Conservation (phyloP, 441 rosid species). For the Croton laevigatus region DNA sequence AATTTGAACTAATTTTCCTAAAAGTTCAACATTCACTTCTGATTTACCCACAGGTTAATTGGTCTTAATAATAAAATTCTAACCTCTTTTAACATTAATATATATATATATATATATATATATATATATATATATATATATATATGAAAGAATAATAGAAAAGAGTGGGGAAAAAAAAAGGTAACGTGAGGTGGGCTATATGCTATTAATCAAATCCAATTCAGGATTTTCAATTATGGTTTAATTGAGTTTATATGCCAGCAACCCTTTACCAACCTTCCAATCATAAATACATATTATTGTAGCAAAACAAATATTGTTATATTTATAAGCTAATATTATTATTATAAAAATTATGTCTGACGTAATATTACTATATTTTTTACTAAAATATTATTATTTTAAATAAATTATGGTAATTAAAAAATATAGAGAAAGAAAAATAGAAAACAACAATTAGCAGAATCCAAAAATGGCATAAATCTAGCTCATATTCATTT, state of each 20-base stretch:
- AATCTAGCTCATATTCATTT: not conserved
- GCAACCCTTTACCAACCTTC: not conserved
- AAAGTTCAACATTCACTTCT: no score
- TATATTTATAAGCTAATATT: no score
- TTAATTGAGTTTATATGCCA: not conserved
- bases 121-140: no score
- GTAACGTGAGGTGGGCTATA: no score
- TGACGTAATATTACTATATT: no score
- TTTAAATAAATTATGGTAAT: not conserved
- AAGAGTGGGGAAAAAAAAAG: not conserved
- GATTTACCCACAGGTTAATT: no score
- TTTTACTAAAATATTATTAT: not conserved
- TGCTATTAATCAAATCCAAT: not conserved
- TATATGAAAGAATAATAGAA: not conserved
- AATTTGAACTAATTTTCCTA: no score
- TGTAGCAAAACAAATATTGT: not conserved
- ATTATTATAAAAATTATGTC: no score
- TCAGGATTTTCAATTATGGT: not conserved
- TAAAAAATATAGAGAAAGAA: not conserved
- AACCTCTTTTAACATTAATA: no score
- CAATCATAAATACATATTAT: not conserved
- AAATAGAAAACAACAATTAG: constrained; percentile 10
- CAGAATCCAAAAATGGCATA: not conserved
- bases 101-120: no score
- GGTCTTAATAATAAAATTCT: no score